phyloP scores from a whole-genome alignment of 106 monocot species.

The Phalaenopsis aphrodite region DNA sequence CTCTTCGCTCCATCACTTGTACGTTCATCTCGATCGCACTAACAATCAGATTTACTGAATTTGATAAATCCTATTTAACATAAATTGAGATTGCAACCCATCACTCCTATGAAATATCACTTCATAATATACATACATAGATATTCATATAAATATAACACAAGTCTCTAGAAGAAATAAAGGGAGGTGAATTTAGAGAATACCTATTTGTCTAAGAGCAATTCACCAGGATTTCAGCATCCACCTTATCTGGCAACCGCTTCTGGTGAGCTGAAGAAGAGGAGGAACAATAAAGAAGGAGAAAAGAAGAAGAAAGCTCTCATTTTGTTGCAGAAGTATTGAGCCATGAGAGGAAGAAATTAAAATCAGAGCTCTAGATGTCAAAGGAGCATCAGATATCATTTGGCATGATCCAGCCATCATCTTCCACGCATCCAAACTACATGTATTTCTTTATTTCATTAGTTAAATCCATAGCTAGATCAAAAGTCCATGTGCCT shows the following conservation, averaged over 20 bases:
- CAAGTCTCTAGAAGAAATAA: background rate
- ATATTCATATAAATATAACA: too few species aligned
- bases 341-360: background rate
- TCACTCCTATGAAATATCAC: too few species aligned
- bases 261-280: background rate
- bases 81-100: too few species aligned
- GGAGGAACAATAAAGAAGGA: background rate
- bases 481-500: too few species aligned
- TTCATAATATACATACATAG: too few species aligned
- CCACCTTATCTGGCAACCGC: background rate
- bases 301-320: background rate
- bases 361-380: background rate
- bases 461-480: too few species aligned
- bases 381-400: conserved; percentile 20
- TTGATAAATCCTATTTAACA: too few species aligned
- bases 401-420: conserved; percentile 26
- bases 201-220: background rate
- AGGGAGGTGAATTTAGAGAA: background rate
- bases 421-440: conserved; percentile 28
- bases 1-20: too few species aligned
- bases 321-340: background rate
- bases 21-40: too few species aligned
- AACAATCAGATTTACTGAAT: too few species aligned
- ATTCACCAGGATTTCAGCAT: background rate
- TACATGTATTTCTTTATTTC: conserved; percentile 26